phyloP scores from a whole-genome alignment of 2,329 filamentous ascomycete species.

The Exophiala viscosa region DNA sequence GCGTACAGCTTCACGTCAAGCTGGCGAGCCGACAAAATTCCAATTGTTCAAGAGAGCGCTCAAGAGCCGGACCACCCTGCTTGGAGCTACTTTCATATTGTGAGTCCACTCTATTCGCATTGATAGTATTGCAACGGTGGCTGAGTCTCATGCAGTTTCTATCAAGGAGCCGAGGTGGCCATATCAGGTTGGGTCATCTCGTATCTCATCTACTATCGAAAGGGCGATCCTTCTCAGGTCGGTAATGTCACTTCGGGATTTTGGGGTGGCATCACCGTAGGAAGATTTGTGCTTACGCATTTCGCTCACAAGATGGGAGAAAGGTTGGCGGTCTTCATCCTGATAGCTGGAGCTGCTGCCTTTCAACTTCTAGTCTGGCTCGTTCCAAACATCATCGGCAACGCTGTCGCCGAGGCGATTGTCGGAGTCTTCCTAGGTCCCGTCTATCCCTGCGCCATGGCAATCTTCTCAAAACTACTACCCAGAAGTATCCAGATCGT shows the following conservation, averaged over 20 bases:
- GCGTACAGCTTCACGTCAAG: constrained; percentile 40
- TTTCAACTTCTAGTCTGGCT: constrained; percentile 29
- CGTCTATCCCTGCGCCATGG: constrained; percentile 64
- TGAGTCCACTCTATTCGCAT: constrained; percentile 2
- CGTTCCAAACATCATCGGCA: constrained; percentile 36
- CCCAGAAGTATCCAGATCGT: constrained; percentile 39
- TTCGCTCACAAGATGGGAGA: constrained; percentile 67
- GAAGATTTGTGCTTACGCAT: constrained; percentile 67
- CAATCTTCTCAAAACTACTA: constrained; percentile 33
- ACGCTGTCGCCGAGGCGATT: constrained; percentile 60
- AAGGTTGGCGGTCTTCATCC: constrained; percentile 62
- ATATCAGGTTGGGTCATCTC: constrained; percentile 85
- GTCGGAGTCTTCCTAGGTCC: constrained; percentile 74
- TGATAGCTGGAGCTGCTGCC: constrained; percentile 59
- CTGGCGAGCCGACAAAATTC: constrained; percentile 30
- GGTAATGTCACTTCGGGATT: constrained; percentile 70
- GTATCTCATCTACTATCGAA: constrained; percentile 70
- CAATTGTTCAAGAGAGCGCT: constrained; percentile 47
- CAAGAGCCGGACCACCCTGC: constrained; percentile 58
- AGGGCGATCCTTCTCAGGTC: constrained; percentile 65
- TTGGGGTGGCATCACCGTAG: constrained; percentile 69
- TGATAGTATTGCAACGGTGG: background rate
- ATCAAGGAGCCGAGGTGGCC: constrained; percentile 79
- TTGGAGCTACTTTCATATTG: constrained; percentile 79
- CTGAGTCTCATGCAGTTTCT: constrained; percentile 45